Evolutionary conservation across 352 stramenopile genomes (phyloP).

Genomic region (Phytophthora pseudosyringae): DNA sequence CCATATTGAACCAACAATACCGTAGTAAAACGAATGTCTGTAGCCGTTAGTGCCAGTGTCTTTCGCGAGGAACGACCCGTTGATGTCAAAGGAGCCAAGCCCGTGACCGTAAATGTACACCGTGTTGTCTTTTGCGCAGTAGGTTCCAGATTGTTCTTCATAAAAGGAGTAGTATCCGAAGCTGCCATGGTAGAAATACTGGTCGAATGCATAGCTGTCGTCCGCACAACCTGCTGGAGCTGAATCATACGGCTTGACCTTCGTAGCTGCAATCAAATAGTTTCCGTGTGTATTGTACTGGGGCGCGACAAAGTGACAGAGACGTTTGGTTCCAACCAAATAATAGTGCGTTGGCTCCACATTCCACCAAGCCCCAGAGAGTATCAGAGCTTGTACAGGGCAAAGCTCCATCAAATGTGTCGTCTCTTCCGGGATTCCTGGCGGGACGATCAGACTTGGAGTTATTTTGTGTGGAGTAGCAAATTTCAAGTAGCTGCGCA

Average conservation of each 20-base stretch:
- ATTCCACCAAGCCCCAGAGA: slow-evolving; percentile 14
- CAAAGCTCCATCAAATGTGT: background rate
- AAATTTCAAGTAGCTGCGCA: slow-evolving; percentile 9
- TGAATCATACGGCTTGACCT: background rate
- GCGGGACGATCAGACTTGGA: slow-evolving; percentile 1
- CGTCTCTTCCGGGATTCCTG: background rate
- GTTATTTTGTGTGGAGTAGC: slow-evolving; percentile 15
- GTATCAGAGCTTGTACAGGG: slow-evolving; percentile 5
- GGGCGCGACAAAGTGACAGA: slow-evolving; percentile 16
- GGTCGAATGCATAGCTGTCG: slow-evolving; percentile 9
- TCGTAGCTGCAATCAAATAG: slow-evolving; percentile 4
- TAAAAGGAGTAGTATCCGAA: slow-evolving; percentile 13
- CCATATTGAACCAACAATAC: slow-evolving; percentile 19
- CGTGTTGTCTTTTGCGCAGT: slow-evolving; percentile 21
- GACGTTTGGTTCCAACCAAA: background rate
- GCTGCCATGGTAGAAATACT: slow-evolving; percentile 16
- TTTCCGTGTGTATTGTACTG: slow-evolving; percentile 14
- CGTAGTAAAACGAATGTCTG: slow-evolving; percentile 23
- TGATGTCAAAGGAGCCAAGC: slow-evolving; percentile 28
- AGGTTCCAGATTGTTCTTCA: slow-evolving; percentile 15
- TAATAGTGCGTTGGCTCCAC: slow-evolving; percentile 13
- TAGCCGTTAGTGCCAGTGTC: slow-evolving; percentile 18
- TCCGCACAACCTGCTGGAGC: slow-evolving; percentile 1
- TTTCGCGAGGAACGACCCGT: slow-evolving; percentile 16
- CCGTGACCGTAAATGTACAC: slow-evolving; percentile 23